A percentile compares a stretch with the other conserved stretches of the same genome.
Evolutionary conservation across 2,329 filamentous ascomycete genomes (phyloP).

Genomic region (Pseudogymnoascus sp.): DNA sequence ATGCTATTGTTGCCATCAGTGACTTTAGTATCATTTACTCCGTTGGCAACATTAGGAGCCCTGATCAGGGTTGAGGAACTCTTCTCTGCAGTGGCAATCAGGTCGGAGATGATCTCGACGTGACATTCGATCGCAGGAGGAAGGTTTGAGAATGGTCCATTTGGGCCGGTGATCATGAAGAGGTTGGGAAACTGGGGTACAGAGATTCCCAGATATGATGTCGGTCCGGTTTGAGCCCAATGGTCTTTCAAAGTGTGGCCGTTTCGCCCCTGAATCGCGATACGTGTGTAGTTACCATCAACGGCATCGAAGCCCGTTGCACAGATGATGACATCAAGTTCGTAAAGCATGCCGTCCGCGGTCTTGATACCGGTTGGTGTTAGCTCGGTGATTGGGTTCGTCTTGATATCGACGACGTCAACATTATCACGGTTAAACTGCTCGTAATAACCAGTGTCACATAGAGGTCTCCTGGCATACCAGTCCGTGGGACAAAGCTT

Average conservation of each 20-base stretch:
- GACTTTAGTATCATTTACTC: not conserved
- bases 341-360: constrained; percentile 18
- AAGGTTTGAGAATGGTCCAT: constrained; percentile 36
- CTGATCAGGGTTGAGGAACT: not conserved
- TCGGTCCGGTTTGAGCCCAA: constrained; percentile 30
- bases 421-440: constrained; percentile 28
- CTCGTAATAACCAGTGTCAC: constrained; percentile 27
- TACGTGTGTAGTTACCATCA: constrained; percentile 30
- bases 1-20: no score
- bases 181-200: constrained; percentile 39
- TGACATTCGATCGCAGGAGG: constrained; percentile 34
- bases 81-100: constrained; percentile 20
- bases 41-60: not conserved
- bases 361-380: constrained; percentile 26
- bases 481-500: constrained; percentile 24
- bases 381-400: constrained; percentile 26
- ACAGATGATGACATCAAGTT: constrained; percentile 18
- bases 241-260: constrained; percentile 29
- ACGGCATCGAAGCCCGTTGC: constrained; percentile 39
- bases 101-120: constrained; percentile 29
- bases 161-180: constrained; percentile 37
- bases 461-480: constrained; percentile 22
- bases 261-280: constrained; percentile 29
- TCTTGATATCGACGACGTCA: constrained; percentile 27
- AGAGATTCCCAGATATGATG: constrained; percentile 35